phyloP scores from a whole-genome alignment of 345 rosid species.

The Geranium brycei region DNA sequence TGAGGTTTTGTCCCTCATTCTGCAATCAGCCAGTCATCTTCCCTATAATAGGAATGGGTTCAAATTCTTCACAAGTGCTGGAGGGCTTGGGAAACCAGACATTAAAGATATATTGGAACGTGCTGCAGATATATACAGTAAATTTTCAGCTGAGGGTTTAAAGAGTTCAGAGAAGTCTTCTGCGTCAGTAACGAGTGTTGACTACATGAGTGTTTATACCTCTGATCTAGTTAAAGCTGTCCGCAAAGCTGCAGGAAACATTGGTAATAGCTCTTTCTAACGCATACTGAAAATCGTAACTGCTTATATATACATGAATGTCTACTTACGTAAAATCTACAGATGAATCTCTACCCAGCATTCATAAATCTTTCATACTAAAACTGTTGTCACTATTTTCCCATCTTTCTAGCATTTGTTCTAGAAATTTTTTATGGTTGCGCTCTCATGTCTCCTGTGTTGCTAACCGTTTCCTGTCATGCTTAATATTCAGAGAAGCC shows the following conservation, averaged over 20 bases:
- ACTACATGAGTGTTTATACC: slow-evolving; percentile 78
- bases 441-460: not conserved
- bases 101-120: slow-evolving; percentile 76
- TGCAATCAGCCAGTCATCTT: slow-evolving; percentile 82
- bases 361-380: not conserved
- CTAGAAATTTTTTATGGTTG: not conserved
- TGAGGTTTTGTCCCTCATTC: slow-evolving; percentile 10
- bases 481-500: slow-evolving; percentile 62
- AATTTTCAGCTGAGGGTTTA: slow-evolving; percentile 27
- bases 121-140: slow-evolving; percentile 66
- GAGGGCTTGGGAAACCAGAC: slow-evolving; percentile 90
- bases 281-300: slow-evolving; percentile 3
- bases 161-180: slow-evolving; percentile 25
- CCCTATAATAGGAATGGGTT: slow-evolving; percentile 96
- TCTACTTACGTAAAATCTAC: not conserved
- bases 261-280: slow-evolving; percentile 38
- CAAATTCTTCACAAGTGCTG: slow-evolving; percentile 85
- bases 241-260: slow-evolving; percentile 68
- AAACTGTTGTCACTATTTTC: not conserved
- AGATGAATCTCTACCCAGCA: not conserved
- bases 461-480: slow-evolving; percentile 17
- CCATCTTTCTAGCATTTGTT: not conserved
- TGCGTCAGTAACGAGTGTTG: slow-evolving; percentile 43
- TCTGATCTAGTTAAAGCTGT: slow-evolving; percentile 81
- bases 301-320: not conserved